Evolutionary conservation across 768 basidiomycete species (phyloP), one percentile per base, ranked within the genome.

Genomic region (Lactarius trivialis): DNA sequence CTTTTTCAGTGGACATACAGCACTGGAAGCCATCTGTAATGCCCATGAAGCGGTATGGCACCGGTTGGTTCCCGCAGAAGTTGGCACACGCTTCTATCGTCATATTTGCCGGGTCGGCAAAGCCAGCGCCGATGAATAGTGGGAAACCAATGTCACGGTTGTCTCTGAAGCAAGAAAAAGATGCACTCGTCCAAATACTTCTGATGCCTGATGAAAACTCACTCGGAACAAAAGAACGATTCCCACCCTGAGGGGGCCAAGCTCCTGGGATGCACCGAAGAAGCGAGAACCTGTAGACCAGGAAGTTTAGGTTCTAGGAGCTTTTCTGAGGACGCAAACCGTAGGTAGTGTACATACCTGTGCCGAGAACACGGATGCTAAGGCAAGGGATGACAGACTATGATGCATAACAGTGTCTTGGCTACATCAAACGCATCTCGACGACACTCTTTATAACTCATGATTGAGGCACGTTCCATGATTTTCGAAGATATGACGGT

Each of bases 11-110:
- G 7, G 26, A 41, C 34, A 11, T 71, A 85, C 84, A 85, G 74
- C 83, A 86, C 71, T 85, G 79, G 57, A 78, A 74, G 26, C 77
- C 80, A 63, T 78, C 88, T 72, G 90, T 88, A 12, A 83, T 76
- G 6, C 89, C 89, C 21, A 88, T 86, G 64, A 81, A 88, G 62
- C 85, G 71, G 69, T 76, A 88, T 9, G 51, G 3, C 19, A 19
- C 28, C 11, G 72, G 64, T 58, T 77, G 71, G 24, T 73, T 55
- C 36, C 76, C 73, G 69, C 80, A 81, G 64, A 74, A 80, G 57
- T 21, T 68, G 61, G 80, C 70, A 66, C 80, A 81, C 6, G 70
- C 67, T 65, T 79, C 83, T 39, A 83, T 76, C 8, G 88, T 89
- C 85, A 89, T 89, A 28, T 73, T 73, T 6, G 73, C 75, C 21